phyloP scores from a whole-genome alignment of 306 rosid genomes.

The Cicer arietinum region DNA sequence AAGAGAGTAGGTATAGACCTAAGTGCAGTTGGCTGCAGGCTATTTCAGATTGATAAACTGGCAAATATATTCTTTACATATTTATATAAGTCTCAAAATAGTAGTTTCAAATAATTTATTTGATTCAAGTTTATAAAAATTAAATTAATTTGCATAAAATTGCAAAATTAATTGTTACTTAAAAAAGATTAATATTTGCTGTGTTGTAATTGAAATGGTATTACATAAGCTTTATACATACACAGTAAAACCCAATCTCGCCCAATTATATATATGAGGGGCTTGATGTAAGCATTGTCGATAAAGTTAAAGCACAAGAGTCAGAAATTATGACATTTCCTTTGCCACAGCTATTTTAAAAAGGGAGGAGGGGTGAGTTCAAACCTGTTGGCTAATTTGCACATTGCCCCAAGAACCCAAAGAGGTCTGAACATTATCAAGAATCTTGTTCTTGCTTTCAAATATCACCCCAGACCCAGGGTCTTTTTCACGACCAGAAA shows the following conservation, averaged over 20 bases:
- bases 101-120: not conserved
- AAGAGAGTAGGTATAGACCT: not conserved
- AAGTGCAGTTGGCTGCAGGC: not conserved
- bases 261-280: slow-evolving; percentile 10
- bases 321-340: slow-evolving; percentile 16
- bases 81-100: not conserved
- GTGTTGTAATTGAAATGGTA: not conserved
- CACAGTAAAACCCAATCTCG: not conserved
- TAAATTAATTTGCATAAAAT: not conserved
- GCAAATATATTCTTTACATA: not conserved
- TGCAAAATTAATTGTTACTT: not conserved
- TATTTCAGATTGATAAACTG: not conserved
- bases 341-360: not conserved
- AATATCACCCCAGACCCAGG: slow-evolving; percentile 56
- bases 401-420: slow-evolving; percentile 75
- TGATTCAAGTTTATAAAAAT: not conserved
- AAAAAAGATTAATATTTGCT: not conserved
- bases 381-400: slow-evolving; percentile 84
- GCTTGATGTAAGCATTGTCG: slow-evolving; percentile 15
- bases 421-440: slow-evolving; percentile 69
- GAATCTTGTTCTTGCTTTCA: slow-evolving; percentile 73
- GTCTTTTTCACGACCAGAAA: slow-evolving; percentile 58
- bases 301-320: not conserved
- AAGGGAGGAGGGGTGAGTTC: slow-evolving; percentile 2
- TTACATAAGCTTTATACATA: not conserved